Evolutionary conservation across 805 yeast species (phyloP), one percentile per base, ranked within the genome.

Genomic region (Metschnikowia cerradonensis): DNA sequence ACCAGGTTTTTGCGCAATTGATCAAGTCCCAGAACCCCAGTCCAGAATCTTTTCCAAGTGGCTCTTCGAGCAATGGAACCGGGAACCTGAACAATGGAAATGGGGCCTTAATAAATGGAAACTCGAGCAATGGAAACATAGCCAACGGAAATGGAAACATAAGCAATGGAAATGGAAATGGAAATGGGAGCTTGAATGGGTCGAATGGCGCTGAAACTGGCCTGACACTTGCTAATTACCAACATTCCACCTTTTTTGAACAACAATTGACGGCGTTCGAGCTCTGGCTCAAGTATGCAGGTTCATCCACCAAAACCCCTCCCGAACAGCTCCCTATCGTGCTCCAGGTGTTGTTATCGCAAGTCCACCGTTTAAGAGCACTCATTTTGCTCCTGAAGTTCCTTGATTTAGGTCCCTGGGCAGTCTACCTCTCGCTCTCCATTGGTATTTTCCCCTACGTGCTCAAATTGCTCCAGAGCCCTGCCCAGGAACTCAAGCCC

Each of bases 371-470:
- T 53, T 78, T 92, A 14, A 71, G 98, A 30, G 98, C 99, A 0
- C 73, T 94, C 47, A 88, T 88, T 35, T 66, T 94, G 50, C 74
- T 94, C 11, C 86, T 96, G 3, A 81, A 88, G 59, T 94, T 92
- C 64, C 73, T 94, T 40, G 99, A 94, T 67, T 70, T 94, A 35
- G 99, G 99, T 0, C 97, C 99, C 0, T 90, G 97, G 95, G 98
- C 99, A 0, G 98, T 94, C 0, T 88, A 90, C 60, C 72, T 91
- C 31, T 95, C 97, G 0, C 71, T 94, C 32, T 88, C 96, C 6
- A 91, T 94, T 56, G 98, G 98, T 20, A 92, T 94, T 31, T 94
- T 92, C 67, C 98, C 98, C 0, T 94, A 94, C 63, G 96, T 94
- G 32, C 73, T 92, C 49, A 90, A 91, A 60, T 76, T 94, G 20